A percentile compares a stretch with the other conserved stretches of the same genome.
These are phyloP conservation scores for Rubia peregrina DNA, from an alignment of 305 asterid genomes.

Conservation along the genomic window DNA sequence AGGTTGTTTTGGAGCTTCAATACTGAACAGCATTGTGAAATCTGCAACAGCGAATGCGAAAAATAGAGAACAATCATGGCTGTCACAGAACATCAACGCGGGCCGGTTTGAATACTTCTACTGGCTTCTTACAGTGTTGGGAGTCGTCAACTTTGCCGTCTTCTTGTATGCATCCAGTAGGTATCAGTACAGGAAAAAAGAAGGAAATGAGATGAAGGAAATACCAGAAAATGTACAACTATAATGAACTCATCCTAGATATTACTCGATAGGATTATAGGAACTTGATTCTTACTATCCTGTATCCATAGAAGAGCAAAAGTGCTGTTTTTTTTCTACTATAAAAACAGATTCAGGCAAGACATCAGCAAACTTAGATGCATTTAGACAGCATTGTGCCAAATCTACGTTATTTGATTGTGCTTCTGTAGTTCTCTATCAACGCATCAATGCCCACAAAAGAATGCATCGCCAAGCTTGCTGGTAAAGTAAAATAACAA, in stretches of 20 bases:
- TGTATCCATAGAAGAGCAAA: not conserved
- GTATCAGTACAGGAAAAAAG: constrained; percentile 72
- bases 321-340: not conserved
- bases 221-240: constrained; percentile 18
- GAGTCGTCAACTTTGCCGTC: constrained; percentile 64
- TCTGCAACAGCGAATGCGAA: constrained; percentile 52
- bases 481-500: not conserved
- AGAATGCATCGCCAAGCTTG: not conserved
- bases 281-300: not conserved
- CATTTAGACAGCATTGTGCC: not conserved
- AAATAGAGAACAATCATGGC: constrained; percentile 63
- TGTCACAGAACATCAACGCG: constrained; percentile 82
- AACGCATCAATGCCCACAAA: constrained; percentile 12
- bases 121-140: constrained; percentile 79
- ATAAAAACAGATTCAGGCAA: not conserved
- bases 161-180: constrained; percentile 67
- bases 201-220: constrained; percentile 31
- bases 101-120: constrained; percentile 82
- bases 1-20: constrained; percentile 86
- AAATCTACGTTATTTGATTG: constrained; percentile 13
- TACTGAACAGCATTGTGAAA: constrained; percentile 70
- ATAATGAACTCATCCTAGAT: constrained; percentile 10
- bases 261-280: not conserved
- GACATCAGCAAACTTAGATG: not conserved
- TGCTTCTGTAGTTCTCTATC: constrained; percentile 33